Evolutionary conservation across 192 early-diverging fungal species (phyloP).

Genomic region (Backusella australiensis): DNA sequence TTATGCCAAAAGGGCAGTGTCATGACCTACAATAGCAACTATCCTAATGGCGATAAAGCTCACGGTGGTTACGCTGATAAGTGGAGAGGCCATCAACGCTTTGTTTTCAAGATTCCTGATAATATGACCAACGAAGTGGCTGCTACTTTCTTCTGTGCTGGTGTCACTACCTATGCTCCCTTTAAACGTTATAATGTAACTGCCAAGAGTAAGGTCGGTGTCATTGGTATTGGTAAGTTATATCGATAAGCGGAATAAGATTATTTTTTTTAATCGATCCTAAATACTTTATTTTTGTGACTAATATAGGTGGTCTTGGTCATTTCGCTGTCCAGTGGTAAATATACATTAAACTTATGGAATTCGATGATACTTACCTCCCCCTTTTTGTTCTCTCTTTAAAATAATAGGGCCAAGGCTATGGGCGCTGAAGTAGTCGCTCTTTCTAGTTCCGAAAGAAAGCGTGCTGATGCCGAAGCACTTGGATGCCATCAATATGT

Average conservation of each 20-base stretch:
- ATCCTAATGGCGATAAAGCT: slow-evolving; percentile 40
- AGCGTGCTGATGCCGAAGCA: slow-evolving; percentile 53
- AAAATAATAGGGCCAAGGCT: slow-evolving; percentile 25
- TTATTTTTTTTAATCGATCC: no score
- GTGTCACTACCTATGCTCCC: slow-evolving; percentile 53
- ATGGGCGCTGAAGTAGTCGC: slow-evolving; percentile 53
- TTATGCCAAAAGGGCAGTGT: slow-evolving; percentile 43
- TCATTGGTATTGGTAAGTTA: slow-evolving; percentile 17
- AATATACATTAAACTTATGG: background rate
- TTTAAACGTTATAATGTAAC: slow-evolving; percentile 45
- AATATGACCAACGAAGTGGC: slow-evolving; percentile 51
- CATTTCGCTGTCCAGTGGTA: slow-evolving; percentile 60
- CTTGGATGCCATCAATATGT: slow-evolving; percentile 53
- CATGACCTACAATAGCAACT: slow-evolving; percentile 41
- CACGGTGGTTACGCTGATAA: slow-evolving; percentile 47
- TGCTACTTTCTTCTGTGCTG: slow-evolving; percentile 81
- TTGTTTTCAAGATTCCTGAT: slow-evolving; percentile 63
- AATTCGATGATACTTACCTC: background rate
- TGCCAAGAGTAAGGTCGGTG: slow-evolving; percentile 47
- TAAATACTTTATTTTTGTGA: background rate
- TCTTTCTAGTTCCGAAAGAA: slow-evolving; percentile 53
- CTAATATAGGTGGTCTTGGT: slow-evolving; percentile 53
- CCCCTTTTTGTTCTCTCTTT: no score
- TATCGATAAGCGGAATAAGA: no score
- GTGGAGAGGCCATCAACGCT: slow-evolving; percentile 51